These are phyloP conservation scores for Achlya hypogyna DNA, from an alignment of 352 stramenopile species.

Conservation along the genomic window DNA sequence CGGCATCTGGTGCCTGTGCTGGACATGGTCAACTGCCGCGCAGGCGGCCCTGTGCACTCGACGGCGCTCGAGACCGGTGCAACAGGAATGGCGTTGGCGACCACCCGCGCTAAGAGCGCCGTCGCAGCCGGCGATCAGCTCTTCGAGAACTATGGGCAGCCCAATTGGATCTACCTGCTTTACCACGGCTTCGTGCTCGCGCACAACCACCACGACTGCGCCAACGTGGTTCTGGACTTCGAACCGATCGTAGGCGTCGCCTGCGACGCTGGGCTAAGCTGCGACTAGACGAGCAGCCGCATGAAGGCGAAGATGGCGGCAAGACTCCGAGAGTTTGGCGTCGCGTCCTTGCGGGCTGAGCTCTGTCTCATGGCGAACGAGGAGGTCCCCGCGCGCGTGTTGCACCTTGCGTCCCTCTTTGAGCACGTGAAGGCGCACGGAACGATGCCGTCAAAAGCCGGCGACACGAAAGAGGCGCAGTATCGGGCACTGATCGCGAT, in stretches of 20 bases:
- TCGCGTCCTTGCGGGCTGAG: too few species aligned
- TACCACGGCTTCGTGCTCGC: constrained; percentile 87
- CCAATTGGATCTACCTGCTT: constrained; percentile 90
- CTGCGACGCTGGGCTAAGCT: too few species aligned
- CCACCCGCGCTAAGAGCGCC: constrained; percentile 59
- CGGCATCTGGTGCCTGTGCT: constrained; percentile 89
- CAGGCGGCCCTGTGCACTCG: constrained; percentile 41
- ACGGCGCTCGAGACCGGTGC: constrained; percentile 27
- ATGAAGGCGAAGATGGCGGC: too few species aligned
- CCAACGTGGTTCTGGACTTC: constrained; percentile 45
- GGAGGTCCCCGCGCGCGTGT: too few species aligned
- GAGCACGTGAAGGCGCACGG: too few species aligned
- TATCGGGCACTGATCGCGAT: neutral
- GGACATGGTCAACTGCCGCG: constrained; percentile 90
- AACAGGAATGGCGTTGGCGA: constrained; percentile 27
- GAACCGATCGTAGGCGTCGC: neutral
- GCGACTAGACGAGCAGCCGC: too few species aligned
- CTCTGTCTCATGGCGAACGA: too few species aligned
- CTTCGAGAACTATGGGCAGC: constrained; percentile 91
- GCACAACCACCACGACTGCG: constrained; percentile 77
- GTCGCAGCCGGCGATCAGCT: constrained; percentile 65
- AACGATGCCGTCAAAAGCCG: too few species aligned
- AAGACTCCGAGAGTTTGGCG: too few species aligned
- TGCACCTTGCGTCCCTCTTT: too few species aligned
- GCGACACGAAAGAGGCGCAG: neutral